Evolutionary conservation across 1,284 basidiomycete species (phyloP).

Genomic region (Phylloporus sp.): DNA sequence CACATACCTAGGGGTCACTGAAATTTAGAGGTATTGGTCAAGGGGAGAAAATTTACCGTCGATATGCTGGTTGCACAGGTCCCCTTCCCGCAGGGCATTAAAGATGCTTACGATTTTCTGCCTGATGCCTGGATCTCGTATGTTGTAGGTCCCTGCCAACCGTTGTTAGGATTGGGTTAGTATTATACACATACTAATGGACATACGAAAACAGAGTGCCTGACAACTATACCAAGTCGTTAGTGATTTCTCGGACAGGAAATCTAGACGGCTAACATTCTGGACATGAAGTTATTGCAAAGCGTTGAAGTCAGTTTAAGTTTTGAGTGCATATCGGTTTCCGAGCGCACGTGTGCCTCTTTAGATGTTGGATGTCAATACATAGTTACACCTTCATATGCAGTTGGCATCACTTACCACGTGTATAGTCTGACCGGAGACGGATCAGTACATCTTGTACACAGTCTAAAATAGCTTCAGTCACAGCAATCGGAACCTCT

Average conservation of each 20-base stretch:
- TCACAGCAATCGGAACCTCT: slow-evolving; percentile 19
- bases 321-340: slow-evolving; percentile 20
- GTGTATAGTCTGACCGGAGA: slow-evolving; percentile 22
- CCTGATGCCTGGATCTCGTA: neutral
- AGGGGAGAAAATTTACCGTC: too few relatives aligned
- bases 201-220: too few relatives aligned
- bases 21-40: too few relatives aligned
- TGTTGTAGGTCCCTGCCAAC: slow-evolving; percentile 31
- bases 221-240: slow-evolving; percentile 15
- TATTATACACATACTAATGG: neutral
- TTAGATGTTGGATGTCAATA: neutral
- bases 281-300: too few relatives aligned
- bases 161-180: neutral
- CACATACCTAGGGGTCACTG: too few relatives aligned
- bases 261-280: slow-evolving; percentile 23
- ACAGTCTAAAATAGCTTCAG: slow-evolving; percentile 16
- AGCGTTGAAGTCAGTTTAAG: slow-evolving; percentile 32
- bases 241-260: neutral
- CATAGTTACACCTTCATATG: neutral
- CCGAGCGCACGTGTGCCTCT: slow-evolving; percentile 12
- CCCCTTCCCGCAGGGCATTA: slow-evolving; percentile 14
- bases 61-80: slow-evolving; percentile 18
- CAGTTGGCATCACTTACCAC: slow-evolving; percentile 18
- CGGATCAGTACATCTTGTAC: slow-evolving; percentile 24
- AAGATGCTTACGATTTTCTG: slow-evolving; percentile 29